Conservation (phyloP, 1,139 yeast genomes). For the Saccharomyces uvarum region DNA sequence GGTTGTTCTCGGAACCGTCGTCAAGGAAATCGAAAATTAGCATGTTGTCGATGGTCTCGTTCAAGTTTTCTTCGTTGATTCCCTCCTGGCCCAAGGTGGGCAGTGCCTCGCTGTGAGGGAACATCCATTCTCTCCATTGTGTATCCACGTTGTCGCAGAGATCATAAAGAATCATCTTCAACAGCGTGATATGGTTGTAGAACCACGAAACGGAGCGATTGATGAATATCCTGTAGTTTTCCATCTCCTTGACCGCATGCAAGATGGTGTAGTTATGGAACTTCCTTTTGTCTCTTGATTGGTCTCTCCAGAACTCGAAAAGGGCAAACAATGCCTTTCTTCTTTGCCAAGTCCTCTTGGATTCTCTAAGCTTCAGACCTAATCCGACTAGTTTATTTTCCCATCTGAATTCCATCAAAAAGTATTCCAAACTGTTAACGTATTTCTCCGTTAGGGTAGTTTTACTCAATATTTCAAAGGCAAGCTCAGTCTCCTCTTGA, state of each 20-base stretch:
- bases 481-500: constrained; percentile 25
- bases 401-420: constrained; percentile 32
- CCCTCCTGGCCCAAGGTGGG: constrained; percentile 22
- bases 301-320: constrained; percentile 33
- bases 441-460: constrained; percentile 30
- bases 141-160: constrained; percentile 29
- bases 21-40: constrained; percentile 27
- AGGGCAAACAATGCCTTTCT: constrained; percentile 31
- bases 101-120: constrained; percentile 18
- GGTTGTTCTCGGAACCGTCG: constrained; percentile 26
- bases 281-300: constrained; percentile 28
- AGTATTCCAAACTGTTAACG: constrained; percentile 30
- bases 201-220: constrained; percentile 33
- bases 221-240: constrained; percentile 30
- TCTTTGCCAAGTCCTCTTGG: constrained; percentile 33
- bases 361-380: constrained; percentile 30
- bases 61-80: constrained; percentile 22
- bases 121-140: constrained; percentile 33
- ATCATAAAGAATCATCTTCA: constrained; percentile 31
- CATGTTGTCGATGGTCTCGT: constrained; percentile 25
- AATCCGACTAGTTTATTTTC: constrained; percentile 29
- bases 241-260: constrained; percentile 33
- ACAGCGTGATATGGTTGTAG: constrained; percentile 30
- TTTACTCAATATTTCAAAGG: constrained; percentile 22
- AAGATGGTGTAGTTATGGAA: constrained; percentile 25